Conservation (phyloP, 352 stramenopile species). For the Globisporangium echinulatum region DNA sequence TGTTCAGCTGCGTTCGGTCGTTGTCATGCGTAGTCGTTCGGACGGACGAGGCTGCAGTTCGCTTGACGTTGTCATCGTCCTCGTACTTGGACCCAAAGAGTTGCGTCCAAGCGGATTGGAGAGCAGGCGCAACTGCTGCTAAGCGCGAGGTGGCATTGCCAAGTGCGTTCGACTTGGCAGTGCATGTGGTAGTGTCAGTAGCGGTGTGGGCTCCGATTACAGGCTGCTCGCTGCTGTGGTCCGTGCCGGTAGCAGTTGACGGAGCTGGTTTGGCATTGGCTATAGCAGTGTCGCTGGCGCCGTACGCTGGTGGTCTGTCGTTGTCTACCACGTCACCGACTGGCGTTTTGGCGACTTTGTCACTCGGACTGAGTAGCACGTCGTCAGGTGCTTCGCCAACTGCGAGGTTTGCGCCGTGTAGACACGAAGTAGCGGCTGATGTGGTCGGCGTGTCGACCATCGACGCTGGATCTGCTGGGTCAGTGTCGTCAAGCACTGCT, state of each 20-base stretch:
- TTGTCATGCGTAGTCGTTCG: not conserved
- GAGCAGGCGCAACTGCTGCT: conserved; percentile 27
- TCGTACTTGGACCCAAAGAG: conserved; percentile 60
- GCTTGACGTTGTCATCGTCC: conserved; percentile 15
- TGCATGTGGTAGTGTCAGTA: no score
- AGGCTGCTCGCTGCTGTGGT: no score
- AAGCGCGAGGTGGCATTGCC: conserved; percentile 17
- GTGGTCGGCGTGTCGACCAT: not conserved
- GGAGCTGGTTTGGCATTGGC: no score
- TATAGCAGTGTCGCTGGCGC: no score
- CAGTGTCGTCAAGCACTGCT: not conserved
- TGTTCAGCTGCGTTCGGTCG: not conserved
- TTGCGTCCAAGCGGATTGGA: conserved; percentile 34
- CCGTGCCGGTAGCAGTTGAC: no score
- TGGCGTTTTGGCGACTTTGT: not conserved
- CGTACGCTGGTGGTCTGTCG: not conserved
- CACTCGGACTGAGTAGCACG: not conserved
- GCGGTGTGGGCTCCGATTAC: no score
- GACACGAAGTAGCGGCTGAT: no score
- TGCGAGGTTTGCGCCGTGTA: not conserved
- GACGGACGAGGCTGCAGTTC: not conserved
- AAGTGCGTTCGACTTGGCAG: not conserved
- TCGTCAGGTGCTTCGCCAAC: not conserved
- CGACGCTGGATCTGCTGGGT: not conserved
- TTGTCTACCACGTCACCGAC: not conserved